phyloP scores from a whole-genome alignment of 169 alveolate species.

The Plasmodium reichenowi region DNA sequence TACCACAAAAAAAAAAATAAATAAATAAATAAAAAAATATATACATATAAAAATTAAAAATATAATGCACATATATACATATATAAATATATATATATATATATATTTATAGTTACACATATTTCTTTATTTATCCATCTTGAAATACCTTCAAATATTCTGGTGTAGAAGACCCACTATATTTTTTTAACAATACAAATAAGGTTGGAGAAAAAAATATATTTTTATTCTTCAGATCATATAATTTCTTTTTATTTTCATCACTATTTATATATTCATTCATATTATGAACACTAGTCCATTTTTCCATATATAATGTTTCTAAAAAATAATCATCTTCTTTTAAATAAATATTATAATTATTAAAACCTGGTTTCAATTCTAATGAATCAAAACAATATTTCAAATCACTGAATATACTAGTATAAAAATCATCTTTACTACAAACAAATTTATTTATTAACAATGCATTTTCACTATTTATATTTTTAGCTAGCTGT shows the following conservation, averaged over 20 bases:
- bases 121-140: too few species aligned
- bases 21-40: not conserved
- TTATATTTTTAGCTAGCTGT: constrained; percentile 20
- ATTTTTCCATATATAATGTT: constrained; percentile 57
- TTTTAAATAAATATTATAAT: constrained; percentile 37
- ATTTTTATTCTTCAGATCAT: constrained; percentile 34
- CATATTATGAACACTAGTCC: constrained; percentile 39
- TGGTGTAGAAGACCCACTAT: constrained; percentile 34
- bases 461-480: constrained; percentile 37
- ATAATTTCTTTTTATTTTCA: constrained; percentile 33
- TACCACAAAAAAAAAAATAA: not conserved
- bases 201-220: constrained; percentile 57
- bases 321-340: constrained; percentile 59
- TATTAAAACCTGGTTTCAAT: constrained; percentile 40
- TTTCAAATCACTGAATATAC: constrained; percentile 21
- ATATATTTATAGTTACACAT: too few species aligned
- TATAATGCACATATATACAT: too few species aligned
- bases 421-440: constrained; percentile 51
- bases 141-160: not conserved
- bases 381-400: constrained; percentile 58
- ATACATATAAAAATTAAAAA: not conserved
- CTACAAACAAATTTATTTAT: constrained; percentile 65
- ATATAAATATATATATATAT: not conserved
- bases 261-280: constrained; percentile 57
- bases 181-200: constrained; percentile 43